Evolutionary conservation across 2,329 filamentous ascomycete species (phyloP).

Genomic region (Tricladium varicosporioides): DNA sequence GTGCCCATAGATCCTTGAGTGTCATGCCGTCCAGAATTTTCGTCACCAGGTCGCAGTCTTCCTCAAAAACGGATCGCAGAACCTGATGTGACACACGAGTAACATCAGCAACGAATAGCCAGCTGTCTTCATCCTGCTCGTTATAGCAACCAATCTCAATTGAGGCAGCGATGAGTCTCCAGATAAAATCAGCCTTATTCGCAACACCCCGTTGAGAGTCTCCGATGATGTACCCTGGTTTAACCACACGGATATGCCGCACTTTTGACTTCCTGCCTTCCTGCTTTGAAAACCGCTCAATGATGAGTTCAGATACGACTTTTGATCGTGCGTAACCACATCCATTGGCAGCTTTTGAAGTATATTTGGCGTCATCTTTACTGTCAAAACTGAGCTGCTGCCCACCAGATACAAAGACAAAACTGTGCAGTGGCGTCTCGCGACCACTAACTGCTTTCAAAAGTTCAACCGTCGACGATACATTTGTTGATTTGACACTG

Average conservation of each 20-base stretch:
- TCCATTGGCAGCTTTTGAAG: conserved; percentile 71
- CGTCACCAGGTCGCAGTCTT: conserved; percentile 1
- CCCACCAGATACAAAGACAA: conserved; percentile 34
- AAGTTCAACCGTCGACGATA: conserved; percentile 49
- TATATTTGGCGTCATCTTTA: conserved; percentile 32
- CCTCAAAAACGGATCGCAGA: not conserved
- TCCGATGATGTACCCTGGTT: conserved; percentile 27
- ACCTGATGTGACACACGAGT: conserved; percentile 14
- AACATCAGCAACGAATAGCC: conserved; percentile 22
- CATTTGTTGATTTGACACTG: conserved; percentile 68
- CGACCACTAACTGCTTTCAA: conserved; percentile 13
- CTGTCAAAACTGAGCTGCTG: conserved; percentile 4
- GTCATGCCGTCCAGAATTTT: not conserved
- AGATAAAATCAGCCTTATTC: conserved; percentile 30
- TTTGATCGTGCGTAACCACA: conserved; percentile 75
- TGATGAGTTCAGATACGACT: conserved; percentile 67
- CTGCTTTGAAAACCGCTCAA: conserved; percentile 33
- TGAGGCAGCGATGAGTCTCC: conserved; percentile 23
- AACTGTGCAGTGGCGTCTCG: conserved; percentile 5
- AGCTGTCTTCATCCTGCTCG: conserved; percentile 10
- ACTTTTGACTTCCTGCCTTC: not conserved
- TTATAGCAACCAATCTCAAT: conserved; percentile 19
- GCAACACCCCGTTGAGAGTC: conserved; percentile 22
- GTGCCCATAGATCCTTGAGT: too few species aligned
- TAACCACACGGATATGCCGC: conserved; percentile 17